Evolutionary conservation across 2,329 filamentous ascomycete genomes (phyloP), one percentile per base, ranked within the genome.

Genomic region (Tolypocladium amazonense): DNA sequence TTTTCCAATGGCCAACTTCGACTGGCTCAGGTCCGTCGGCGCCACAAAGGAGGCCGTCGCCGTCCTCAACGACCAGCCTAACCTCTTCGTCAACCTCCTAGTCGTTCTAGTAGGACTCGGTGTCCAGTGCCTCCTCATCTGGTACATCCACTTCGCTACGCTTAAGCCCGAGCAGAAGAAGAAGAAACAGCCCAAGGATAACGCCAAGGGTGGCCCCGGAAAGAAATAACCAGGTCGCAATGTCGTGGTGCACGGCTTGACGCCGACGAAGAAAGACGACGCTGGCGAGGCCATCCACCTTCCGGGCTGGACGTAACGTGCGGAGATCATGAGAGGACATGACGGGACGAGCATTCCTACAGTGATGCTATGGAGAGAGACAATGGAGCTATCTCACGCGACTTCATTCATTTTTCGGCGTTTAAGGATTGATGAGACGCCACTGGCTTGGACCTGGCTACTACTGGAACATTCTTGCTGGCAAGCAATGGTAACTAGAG

Each of bases 161-260:
- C 63, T 83, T 73, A 86, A 85, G 74, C 82, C 82, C 20, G 81
- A 83, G 67, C 83, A 86, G 69, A 82, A 81, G 70, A 77, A 76
- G 68, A 78, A 77, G 66, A 70, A 68, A 41, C 18, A 43, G 8
- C 67, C 64, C 45, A 63, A 67, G 56, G 65, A 64, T 15, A 60
- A 62, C 37, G 60, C 60, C 58, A 64, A 62, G 61, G 65, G 59
- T 33, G 58, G 23, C 25, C 15, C 54, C 27, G 37, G 39, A 23
- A 53, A n/a, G 23, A 60, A 57, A 33, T 57, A 27, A 52, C 2
- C 5, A 5, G 8, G n/a, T 20, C 30, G 30, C 50, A 7, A 37
- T 14, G 50, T 20, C 9, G 50, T 15, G 47, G 30, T n/a, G 23
- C 54, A 41, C 15, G 20, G 18, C 35, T 33, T 12, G 54, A 38